phyloP scores from a whole-genome alignment of 257 asterid species.

The Nicotiana noctiflora region DNA sequence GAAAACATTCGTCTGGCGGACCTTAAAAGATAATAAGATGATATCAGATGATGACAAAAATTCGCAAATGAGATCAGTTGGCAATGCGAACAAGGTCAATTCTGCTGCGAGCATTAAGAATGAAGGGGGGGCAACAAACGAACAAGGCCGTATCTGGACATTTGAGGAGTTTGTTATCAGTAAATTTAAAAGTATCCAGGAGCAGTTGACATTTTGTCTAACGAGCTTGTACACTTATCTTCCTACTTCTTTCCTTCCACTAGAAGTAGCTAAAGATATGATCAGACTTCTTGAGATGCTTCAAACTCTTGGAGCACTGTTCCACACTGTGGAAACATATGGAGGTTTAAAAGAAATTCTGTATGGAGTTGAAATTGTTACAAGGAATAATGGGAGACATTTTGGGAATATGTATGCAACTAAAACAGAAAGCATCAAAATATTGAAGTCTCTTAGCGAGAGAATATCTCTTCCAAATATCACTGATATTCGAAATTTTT shows the following conservation, averaged over 20 bases:
- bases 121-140: neutral
- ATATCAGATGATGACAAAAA: neutral
- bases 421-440: slow-evolving; percentile 15
- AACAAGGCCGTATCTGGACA: slow-evolving; percentile 6
- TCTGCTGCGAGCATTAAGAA: neutral
- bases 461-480: slow-evolving; percentile 23
- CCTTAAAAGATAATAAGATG: slow-evolving; percentile 11
- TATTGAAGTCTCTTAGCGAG: slow-evolving; percentile 11
- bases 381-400: neutral
- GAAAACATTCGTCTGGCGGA: slow-evolving; percentile 19
- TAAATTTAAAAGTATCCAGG: neutral
- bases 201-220: slow-evolving; percentile 13
- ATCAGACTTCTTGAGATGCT: slow-evolving; percentile 19
- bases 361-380: neutral
- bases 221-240: slow-evolving; percentile 33
- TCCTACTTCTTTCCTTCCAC: slow-evolving; percentile 31
- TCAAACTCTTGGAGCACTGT: slow-evolving; percentile 6
- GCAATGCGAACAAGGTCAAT: neutral
- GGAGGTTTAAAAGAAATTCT: no score
- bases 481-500: slow-evolving; percentile 15
- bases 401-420: neutral
- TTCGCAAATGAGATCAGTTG: neutral
- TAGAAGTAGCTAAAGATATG: slow-evolving; percentile 21
- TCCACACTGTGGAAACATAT: neutral
- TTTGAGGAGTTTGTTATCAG: slow-evolving; percentile 35